phyloP scores from a whole-genome alignment of 2,329 filamentous ascomycete genomes.

The Beauveria brongniartii region DNA sequence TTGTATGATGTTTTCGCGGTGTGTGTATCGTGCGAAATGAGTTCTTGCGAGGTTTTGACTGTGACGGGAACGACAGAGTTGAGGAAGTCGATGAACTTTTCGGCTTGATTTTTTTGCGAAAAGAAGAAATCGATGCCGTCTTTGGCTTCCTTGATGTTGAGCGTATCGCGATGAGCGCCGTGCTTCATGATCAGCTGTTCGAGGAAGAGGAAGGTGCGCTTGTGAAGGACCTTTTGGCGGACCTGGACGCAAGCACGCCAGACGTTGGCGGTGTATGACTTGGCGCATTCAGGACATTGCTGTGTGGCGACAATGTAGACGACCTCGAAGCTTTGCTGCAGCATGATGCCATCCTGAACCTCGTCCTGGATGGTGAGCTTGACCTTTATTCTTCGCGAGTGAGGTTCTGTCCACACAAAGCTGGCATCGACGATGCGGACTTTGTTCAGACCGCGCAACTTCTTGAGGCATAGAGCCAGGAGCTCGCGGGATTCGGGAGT shows the following conservation, averaged over 20 bases:
- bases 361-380: conserved; percentile 86
- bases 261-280: conserved; percentile 93
- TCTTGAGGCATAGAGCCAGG: conserved; percentile 82
- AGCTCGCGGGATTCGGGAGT: conserved; percentile 84
- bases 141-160: conserved; percentile 96
- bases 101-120: conserved; percentile 78
- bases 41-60: conserved; percentile 68
- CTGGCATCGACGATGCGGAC: conserved; percentile 91
- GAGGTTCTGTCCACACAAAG: conserved; percentile 98
- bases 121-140: conserved; percentile 97
- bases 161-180: conserved; percentile 80
- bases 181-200: conserved; percentile 97
- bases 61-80: conserved; percentile 71
- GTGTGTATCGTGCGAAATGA: conserved; percentile 90
- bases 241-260: conserved; percentile 94
- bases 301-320: conserved; percentile 85
- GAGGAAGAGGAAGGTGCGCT: conserved; percentile 63
- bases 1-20: conserved; percentile 90
- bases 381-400: conserved; percentile 84
- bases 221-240: conserved; percentile 93
- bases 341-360: conserved; percentile 53
- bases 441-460: conserved; percentile 77
- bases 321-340: conserved; percentile 95
- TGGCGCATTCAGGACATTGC: conserved; percentile 90
- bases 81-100: conserved; percentile 87